Base-by-base conservation (phyloP, 495 filamentous ascomycete genomes). In the Aspergillus carlsbadensis region DNA sequence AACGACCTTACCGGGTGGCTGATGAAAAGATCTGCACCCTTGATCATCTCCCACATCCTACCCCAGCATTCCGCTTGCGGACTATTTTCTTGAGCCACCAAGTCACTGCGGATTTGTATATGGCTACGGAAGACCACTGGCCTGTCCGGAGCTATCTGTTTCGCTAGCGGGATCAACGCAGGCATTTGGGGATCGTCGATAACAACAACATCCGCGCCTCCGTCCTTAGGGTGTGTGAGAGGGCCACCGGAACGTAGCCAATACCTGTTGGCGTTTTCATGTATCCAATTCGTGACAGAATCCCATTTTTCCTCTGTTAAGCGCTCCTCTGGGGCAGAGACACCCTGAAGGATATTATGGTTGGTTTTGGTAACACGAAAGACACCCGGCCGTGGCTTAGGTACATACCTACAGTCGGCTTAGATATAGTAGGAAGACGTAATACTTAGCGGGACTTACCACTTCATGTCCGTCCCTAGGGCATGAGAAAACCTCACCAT, bases 171-270 rank as follows among this genome's bases (percentile, higher is more conserved):
- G 54, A 95, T 91, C 20, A 96, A 68, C 3, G 79, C 81, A 4
- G 91, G 91, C 90, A 95, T 93, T 72, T 95, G 91, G 15, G 90
- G 89, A 60, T 96, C 91, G 61, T 96, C 91, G 17, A 92, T 78
- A 55, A 95, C 78, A 52, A 95, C 77, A 17, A 95, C 75, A 65
- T 95, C 84, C 15, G 90, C 91, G 49, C 91, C 91, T 48, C 90
- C 90, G 54, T 90, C 76, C 7, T 81, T 77, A 0, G 81, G 80
- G 48, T 83, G 64, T n/a, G 79, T 73, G 4, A 96, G 73, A 10
- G 90, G 88, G 1, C 91, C 90, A 3, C 81, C 84, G 10, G 77
- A 65, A 11, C 73, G 76, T 22, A 88, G 79, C 91, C 91, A 96
- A 65, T 90, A 92, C 29, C 88, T 76, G 26, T 82, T 78, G 1